These are phyloP conservation scores for Collybia sordida DNA, from an alignment of 768 basidiomycete genomes.

Conservation along the genomic window DNA sequence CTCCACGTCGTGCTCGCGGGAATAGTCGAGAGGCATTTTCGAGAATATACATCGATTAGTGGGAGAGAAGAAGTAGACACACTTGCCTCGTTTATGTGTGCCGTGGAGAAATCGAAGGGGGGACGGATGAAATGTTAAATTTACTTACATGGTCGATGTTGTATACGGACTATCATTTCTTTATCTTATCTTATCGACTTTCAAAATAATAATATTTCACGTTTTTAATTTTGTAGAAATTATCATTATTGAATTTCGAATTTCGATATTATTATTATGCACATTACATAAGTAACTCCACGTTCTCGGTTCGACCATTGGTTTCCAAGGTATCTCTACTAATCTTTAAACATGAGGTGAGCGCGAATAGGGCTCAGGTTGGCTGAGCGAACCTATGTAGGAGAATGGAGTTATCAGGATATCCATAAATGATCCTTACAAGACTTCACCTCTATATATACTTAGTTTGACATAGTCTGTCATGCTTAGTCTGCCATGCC, in stretches of 20 bases:
- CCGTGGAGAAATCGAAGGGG: conserved; percentile 61
- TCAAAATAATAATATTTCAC: background rate
- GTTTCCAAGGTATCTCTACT: background rate
- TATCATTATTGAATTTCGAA: background rate
- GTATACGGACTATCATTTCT: background rate
- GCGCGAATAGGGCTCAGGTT: no score
- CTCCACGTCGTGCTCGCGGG: conserved; percentile 65
- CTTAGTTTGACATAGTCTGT: no score
- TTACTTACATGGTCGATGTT: background rate
- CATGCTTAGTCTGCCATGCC: no score
- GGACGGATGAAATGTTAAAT: conserved; percentile 17
- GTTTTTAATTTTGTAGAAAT: background rate
- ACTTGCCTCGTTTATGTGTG: conserved; percentile 78
- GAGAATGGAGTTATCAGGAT: no score
- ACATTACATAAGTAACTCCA: no score
- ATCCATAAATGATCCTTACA: no score
- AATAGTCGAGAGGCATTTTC: conserved; percentile 74
- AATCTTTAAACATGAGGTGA: no score
- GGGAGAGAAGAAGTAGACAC: conserved; percentile 77
- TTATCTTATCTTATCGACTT: conserved; percentile 1
- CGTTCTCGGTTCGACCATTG: background rate
- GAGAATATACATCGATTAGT: conserved; percentile 48
- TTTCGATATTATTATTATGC: background rate
- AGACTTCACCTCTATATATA: no score
- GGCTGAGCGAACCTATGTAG: no score